These are phyloP conservation scores for Cryphonectria carpinicola DNA, from an alignment of 2,329 filamentous ascomycete genomes.

Conservation along the genomic window DNA sequence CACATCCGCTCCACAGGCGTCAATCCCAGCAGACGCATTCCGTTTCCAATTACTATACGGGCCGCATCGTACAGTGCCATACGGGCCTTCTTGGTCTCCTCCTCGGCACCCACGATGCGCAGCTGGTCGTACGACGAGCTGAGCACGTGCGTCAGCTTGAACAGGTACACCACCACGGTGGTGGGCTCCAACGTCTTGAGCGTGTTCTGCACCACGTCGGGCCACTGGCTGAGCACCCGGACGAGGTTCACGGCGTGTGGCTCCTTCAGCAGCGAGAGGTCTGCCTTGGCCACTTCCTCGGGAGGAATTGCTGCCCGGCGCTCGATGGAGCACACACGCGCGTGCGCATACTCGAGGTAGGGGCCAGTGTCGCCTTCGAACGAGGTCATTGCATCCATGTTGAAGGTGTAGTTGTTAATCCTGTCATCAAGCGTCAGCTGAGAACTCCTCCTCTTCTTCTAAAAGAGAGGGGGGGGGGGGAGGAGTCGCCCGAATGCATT, in stretches of 20 bases:
- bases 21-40: conserved; percentile 80
- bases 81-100: conserved; percentile 70
- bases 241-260: conserved; percentile 74
- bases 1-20: conserved; percentile 69
- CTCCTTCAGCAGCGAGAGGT: conserved; percentile 71
- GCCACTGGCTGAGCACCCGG: conserved; percentile 80
- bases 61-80: conserved; percentile 80
- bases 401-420: conserved; percentile 72
- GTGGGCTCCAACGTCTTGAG: conserved; percentile 78
- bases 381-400: conserved; percentile 80
- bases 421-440: conserved; percentile 37
- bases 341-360: conserved; percentile 83
- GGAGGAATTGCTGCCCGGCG: conserved; percentile 57
- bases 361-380: conserved; percentile 87
- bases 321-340: conserved; percentile 69
- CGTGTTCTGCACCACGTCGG: conserved; percentile 82
- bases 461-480: no score
- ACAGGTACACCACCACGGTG: conserved; percentile 64
- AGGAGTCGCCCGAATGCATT: no score
- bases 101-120: conserved; percentile 79
- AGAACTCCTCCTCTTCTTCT: neutral
- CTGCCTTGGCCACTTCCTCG: conserved; percentile 64
- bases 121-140: conserved; percentile 83
- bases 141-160: conserved; percentile 83
- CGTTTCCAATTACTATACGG: conserved; percentile 76